phyloP scores from a whole-genome alignment of 148 eudicot species.

The Rhododendron molle region DNA sequence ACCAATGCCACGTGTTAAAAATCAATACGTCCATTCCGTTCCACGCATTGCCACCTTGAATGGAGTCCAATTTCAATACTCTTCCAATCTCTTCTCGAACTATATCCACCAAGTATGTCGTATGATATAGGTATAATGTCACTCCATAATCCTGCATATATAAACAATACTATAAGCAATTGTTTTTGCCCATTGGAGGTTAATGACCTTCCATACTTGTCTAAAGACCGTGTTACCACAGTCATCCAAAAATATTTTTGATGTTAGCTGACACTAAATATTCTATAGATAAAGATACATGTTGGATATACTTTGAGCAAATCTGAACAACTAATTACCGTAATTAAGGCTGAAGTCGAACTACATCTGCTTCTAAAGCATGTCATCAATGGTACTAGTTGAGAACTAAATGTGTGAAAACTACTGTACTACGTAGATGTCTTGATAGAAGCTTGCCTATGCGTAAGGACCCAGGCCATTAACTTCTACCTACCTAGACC shows the following conservation, averaged over 20 bases:
- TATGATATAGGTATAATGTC: conserved; percentile 47
- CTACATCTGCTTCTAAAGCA: background rate
- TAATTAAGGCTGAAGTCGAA: background rate
- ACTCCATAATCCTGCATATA: conserved; percentile 72
- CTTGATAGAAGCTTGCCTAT: conserved; percentile 5
- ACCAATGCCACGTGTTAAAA: conserved; percentile 98
- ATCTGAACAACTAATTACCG: too few relatives aligned
- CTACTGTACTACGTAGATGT: background rate
- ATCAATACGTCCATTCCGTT: conserved; percentile 70
- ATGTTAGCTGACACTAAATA: too few relatives aligned
- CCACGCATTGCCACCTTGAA: conserved; percentile 68
- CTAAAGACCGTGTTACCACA: too few relatives aligned
- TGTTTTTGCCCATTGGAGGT: background rate
- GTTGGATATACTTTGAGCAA: background rate
- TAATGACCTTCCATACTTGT: background rate
- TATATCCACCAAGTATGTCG: conserved; percentile 77
- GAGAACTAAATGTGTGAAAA: background rate
- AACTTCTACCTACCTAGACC: background rate
- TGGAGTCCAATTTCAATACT: conserved; percentile 72
- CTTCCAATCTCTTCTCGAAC: conserved; percentile 51
- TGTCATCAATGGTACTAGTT: background rate
- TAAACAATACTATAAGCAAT: background rate
- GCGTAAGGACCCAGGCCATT: conserved; percentile 6
- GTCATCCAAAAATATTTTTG: too few relatives aligned
- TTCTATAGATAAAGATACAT: too few relatives aligned